Evolutionary conservation across 176 grass and related monocot genomes (phyloP).

Genomic region (Musa beccarii): DNA sequence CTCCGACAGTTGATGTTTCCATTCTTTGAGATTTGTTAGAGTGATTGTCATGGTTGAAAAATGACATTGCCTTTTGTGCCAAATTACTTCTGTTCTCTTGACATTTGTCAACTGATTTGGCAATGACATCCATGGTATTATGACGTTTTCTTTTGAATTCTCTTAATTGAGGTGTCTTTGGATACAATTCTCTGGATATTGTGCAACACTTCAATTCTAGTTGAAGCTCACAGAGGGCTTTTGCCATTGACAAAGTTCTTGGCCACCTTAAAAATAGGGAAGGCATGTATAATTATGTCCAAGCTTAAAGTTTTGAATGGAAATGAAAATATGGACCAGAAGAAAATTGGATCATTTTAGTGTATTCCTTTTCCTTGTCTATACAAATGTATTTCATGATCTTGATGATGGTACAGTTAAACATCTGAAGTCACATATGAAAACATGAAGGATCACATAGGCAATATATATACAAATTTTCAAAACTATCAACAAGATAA

Average conservation of each 20-base stretch:
- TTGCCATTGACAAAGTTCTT: constrained; percentile 60
- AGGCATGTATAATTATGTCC: neutral
- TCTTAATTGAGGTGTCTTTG: constrained; percentile 46
- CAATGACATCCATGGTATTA: constrained; percentile 10
- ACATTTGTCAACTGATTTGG: constrained; percentile 39
- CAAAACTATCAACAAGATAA: too few relatives aligned
- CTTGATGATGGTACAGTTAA: too few relatives aligned
- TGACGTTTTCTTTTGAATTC: constrained; percentile 36
- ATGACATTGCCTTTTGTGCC: neutral
- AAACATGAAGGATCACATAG: too few relatives aligned
- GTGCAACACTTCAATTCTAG: constrained; percentile 24
- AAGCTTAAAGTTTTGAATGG: neutral
- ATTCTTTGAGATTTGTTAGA: neutral
- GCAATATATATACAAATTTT: too few relatives aligned
- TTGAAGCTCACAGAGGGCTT: constrained; percentile 57
- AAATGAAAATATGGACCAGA: too few relatives aligned
- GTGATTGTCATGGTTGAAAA: neutral
- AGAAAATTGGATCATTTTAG: too few relatives aligned
- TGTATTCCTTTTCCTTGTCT: too few relatives aligned
- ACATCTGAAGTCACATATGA: too few relatives aligned
- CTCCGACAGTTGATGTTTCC: constrained; percentile 13
- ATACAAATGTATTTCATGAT: too few relatives aligned
- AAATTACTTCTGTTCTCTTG: constrained; percentile 19
- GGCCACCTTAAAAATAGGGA: constrained; percentile 37
- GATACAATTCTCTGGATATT: constrained; percentile 22